phyloP scores from a whole-genome alignment of 768 basidiomycete species.

The Naganishia onofrii region DNA sequence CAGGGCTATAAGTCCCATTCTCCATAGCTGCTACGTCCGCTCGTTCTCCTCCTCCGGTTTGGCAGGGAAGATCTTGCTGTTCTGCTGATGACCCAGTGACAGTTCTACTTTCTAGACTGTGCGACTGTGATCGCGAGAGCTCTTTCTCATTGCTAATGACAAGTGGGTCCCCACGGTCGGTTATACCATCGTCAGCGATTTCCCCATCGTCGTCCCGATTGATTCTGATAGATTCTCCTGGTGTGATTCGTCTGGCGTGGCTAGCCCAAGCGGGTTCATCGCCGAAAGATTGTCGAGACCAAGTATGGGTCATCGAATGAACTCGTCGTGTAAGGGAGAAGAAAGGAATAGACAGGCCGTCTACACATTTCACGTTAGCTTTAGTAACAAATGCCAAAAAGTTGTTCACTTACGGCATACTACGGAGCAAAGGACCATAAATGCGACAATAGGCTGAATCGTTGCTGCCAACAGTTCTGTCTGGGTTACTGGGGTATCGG shows the following conservation, averaged over 20 bases:
- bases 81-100: not conserved
- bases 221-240: slow-evolving; percentile 75
- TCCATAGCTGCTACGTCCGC: slow-evolving; percentile 31
- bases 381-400: not conserved
- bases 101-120: slow-evolving; percentile 12
- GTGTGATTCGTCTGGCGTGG: slow-evolving; percentile 67
- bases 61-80: slow-evolving; percentile 16
- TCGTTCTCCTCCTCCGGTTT: slow-evolving; percentile 35
- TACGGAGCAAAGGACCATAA: slow-evolving; percentile 90
- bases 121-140: slow-evolving; percentile 14
- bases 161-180: slow-evolving; percentile 25
- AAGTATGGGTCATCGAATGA: slow-evolving; percentile 85
- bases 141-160: slow-evolving; percentile 8
- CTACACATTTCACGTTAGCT: slow-evolving; percentile 40
- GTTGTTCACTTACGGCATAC: slow-evolving; percentile 54
- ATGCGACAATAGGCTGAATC: slow-evolving; percentile 90
- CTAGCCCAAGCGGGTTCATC: slow-evolving; percentile 76
- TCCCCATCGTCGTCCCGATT: slow-evolving; percentile 70
- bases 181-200: slow-evolving; percentile 33
- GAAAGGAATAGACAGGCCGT: slow-evolving; percentile 88
- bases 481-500: slow-evolving; percentile 59
- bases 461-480: slow-evolving; percentile 65
- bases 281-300: slow-evolving; percentile 67
- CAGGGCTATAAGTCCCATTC: slow-evolving; percentile 30
- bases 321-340: slow-evolving; percentile 89